Percentiles rank a stretch among this genome's conserved stretches.
phyloP scores from a whole-genome alignment of 805 yeast species.

The Zygoascus bituminiphila region DNA sequence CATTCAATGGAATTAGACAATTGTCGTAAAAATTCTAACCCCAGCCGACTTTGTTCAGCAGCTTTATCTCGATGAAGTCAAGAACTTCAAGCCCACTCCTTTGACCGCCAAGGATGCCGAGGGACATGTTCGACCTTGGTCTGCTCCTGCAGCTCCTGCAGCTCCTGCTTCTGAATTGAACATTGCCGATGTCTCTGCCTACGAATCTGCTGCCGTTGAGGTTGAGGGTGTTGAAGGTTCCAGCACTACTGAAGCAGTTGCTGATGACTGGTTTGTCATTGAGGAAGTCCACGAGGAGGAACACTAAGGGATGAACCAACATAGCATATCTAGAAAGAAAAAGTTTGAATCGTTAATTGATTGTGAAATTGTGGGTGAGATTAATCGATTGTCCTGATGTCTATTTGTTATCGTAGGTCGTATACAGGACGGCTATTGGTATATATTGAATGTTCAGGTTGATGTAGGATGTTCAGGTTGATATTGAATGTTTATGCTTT shows the following conservation, averaged over 20 bases:
- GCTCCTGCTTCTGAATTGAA: constrained; percentile 75
- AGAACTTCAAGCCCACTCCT: constrained; percentile 79
- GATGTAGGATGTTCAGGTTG: too few species aligned
- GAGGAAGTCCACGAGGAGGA: constrained; percentile 31
- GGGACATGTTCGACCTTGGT: constrained; percentile 75
- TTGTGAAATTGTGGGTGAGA: too few species aligned
- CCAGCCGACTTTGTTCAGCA: constrained; percentile 58
- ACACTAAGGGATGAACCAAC: constrained; percentile 20
- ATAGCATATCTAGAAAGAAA: neutral
- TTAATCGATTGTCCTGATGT: too few species aligned
- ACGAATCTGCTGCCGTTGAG: constrained; percentile 39
- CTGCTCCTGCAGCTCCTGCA: constrained; percentile 69
- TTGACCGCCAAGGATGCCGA: constrained; percentile 66
- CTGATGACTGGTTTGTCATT: constrained; percentile 36
- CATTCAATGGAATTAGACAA: too few species aligned
- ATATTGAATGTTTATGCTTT: too few species aligned
- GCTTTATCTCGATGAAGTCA: constrained; percentile 78
- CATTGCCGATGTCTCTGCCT: constrained; percentile 41
- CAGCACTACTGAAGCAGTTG: constrained; percentile 17
- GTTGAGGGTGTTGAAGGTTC: constrained; percentile 24
- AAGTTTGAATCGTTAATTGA: neutral
- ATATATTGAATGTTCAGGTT: too few species aligned
- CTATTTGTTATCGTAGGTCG: too few species aligned
- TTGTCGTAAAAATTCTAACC: neutral
- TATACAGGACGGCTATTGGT: too few species aligned